A percentile compares a stretch with the other conserved stretches of the same genome.
Evolutionary conservation across 1,139 yeast species (phyloP).

Genomic region (Yamadazyma dendronema): DNA sequence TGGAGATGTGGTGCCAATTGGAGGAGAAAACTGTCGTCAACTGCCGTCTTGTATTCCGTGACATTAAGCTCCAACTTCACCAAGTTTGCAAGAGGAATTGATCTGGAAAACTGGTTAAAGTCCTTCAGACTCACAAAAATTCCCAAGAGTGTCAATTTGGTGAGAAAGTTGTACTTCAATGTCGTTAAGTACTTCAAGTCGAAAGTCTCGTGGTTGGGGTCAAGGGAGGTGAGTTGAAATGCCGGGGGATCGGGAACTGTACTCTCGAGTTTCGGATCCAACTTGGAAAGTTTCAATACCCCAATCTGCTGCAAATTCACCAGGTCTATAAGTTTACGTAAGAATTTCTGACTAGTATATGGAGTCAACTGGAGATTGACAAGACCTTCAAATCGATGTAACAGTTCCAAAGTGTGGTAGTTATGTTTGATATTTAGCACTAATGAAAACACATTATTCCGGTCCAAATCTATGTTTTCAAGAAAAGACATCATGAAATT

Average conservation of each 20-base stretch:
- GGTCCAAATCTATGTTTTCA: constrained; percentile 19
- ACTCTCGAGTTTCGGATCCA: constrained; percentile 14
- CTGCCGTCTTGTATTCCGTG: constrained; percentile 23
- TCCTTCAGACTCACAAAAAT: constrained; percentile 27
- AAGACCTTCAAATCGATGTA: constrained; percentile 22
- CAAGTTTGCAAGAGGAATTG: constrained; percentile 23
- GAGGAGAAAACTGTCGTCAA: constrained; percentile 21
- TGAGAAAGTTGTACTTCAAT: constrained; percentile 16
- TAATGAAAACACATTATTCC: constrained; percentile 18
- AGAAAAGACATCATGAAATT: constrained; percentile 32
- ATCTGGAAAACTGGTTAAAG: constrained; percentile 18
- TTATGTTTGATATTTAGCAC: constrained; percentile 26
- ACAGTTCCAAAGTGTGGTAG: constrained; percentile 11
- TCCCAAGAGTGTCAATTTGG: constrained; percentile 25
- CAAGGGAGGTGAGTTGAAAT: constrained; percentile 4
- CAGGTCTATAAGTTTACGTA: too few species aligned
- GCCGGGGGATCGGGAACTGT: constrained; percentile 17
- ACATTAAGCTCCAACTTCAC: constrained; percentile 25
- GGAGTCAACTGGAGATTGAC: constrained; percentile 28
- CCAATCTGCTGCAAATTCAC: constrained; percentile 19
- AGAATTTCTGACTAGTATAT: constrained; percentile 20
- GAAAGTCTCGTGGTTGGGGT: constrained; percentile 5
- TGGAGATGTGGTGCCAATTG: constrained; percentile 25
- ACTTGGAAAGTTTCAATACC: constrained; percentile 18
- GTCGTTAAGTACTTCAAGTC: constrained; percentile 8